A percentile compares a stretch with the other conserved stretches of the same genome.
phyloP scores from a whole-genome alignment of 371 early-diverging fungal species.

The Nematocida minor region DNA sequence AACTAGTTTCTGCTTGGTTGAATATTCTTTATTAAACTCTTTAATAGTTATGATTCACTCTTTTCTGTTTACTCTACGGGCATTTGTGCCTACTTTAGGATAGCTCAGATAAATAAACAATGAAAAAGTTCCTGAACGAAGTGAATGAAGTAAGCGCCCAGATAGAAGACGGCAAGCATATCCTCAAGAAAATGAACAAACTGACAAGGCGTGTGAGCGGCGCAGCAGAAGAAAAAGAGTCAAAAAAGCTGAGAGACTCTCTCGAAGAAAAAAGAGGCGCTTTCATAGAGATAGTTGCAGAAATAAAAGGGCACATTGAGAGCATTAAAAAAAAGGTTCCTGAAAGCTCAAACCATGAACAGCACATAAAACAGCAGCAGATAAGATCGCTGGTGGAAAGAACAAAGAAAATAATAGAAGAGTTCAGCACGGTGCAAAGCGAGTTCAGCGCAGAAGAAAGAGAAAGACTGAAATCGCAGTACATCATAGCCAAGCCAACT shows the following conservation, averaged over 20 bases:
- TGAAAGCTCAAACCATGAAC: conserved; percentile 32
- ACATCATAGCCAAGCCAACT: conserved; percentile 63
- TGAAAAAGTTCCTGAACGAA: conserved; percentile 54
- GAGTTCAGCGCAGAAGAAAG: conserved; percentile 59
- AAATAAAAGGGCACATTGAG: conserved; percentile 22
- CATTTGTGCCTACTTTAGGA: not conserved
- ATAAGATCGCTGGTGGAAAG: conserved; percentile 44
- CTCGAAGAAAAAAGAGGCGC: conserved; percentile 53
- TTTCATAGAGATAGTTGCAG: conserved; percentile 44
- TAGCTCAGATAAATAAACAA: conserved; percentile 32
- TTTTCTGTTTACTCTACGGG: no score
- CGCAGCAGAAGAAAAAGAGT: conserved; percentile 52
- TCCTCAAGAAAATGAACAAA: conserved; percentile 38
- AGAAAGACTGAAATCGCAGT: conserved; percentile 58
- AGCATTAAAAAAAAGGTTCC: conserved; percentile 9
- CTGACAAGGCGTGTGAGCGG: conserved; percentile 52
- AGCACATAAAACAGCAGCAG: conserved; percentile 52
- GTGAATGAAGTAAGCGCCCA: conserved; percentile 42
- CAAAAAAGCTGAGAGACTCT: conserved; percentile 48
- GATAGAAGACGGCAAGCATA: conserved; percentile 40
- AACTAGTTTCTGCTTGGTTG: no score
- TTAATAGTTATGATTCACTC: no score
- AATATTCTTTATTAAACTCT: no score
- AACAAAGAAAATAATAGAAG: conserved; percentile 51
- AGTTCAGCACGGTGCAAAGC: conserved; percentile 53